Percentiles rank a stretch among this genome's conserved stretches.
These are phyloP conservation scores for Aureobasidium zeae DNA, from an alignment of 2,329 filamentous ascomycete genomes.

Conservation along the genomic window DNA sequence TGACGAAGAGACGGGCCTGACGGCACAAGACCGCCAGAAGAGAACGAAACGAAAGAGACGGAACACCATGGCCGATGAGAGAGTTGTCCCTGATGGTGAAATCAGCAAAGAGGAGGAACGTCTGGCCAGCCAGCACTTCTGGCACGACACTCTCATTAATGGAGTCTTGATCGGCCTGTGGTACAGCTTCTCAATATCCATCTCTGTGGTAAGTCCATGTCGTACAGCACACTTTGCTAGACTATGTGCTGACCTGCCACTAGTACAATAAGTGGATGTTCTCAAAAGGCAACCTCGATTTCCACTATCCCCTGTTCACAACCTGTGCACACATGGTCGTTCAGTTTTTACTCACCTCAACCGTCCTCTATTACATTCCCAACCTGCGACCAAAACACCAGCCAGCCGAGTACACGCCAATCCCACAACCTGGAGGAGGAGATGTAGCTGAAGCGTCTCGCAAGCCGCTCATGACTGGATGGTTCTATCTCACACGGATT, in stretches of 20 bases:
- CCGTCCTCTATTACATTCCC: conserved; percentile 75
- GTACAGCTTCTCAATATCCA: conserved; percentile 85
- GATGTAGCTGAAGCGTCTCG: conserved; percentile 25
- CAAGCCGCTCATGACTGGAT: conserved; percentile 66
- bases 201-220: conserved; percentile 63
- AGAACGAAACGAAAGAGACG: conserved; percentile 55
- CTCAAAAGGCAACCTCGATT: conserved; percentile 71
- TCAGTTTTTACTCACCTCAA: conserved; percentile 70
- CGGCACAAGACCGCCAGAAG: conserved; percentile 59
- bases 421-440: conserved; percentile 15
- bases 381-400: conserved; percentile 49
- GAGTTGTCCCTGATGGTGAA: conserved; percentile 51
- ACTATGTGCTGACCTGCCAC: neutral
- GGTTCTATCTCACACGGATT: conserved; percentile 87
- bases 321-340: conserved; percentile 94
- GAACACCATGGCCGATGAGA: conserved; percentile 60
- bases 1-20: conserved; percentile 85
- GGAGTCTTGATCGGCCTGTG: conserved; percentile 74
- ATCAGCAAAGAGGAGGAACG: conserved; percentile 64
- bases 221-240: neutral
- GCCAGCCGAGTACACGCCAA: conserved; percentile 17
- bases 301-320: conserved; percentile 89
- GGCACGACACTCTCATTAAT: conserved; percentile 63
- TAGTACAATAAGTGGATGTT: conserved; percentile 99
- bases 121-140: conserved; percentile 63